Base-by-base conservation (phyloP, 495 filamentous ascomycete genomes). In the Filosporella fistucella region DNA sequence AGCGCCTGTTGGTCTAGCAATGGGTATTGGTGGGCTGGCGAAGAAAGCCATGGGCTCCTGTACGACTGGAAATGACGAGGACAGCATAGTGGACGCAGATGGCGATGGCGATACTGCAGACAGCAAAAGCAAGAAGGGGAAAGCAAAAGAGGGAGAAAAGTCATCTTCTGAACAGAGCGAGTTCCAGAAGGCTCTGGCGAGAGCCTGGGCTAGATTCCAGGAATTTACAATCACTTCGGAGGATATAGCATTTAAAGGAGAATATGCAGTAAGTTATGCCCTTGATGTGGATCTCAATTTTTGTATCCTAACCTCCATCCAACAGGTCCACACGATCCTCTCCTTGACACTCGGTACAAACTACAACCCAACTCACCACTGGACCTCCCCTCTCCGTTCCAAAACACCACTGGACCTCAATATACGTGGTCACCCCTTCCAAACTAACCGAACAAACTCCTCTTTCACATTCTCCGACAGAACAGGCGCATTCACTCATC, bases 391-490 rank as follows among this genome's bases (percentile, higher is more conserved):
- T 8, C 18, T 20, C 37, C 37, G 37, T 8, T 7, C 7, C 17
- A 40, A 23, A 40, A 20, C 37, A 8, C 18, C 18, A 11, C 37
- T 40, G 18, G 12, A 14, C 6, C 4, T 6, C 18, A 4, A 6
- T 17, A n/a, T n/a, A n/a, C n/a, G n/a, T n/a, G n/a, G n/a, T n/a
- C n/a, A n/a, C n/a, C n/a, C n/a, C n/a, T 16, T 6, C 6, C 5
- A 6, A 12, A 17, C 6, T 14, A 7, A 8, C 33, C 13, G 18
- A 17, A 5, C 6, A 6, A 20, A 18, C 4, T 7, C 12, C 16
- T 21, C 37, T 24, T 40, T 40, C n/a, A 40, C 13, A n/a, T 40
- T 40, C 21, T 3, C 37, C 37, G 37, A 40, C 37, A 21, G 6
- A 10, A 40, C 6, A 8, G 37, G 37, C 7, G 7, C 9, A 20